Evolutionary conservation across 371 early-diverging fungal genomes (phyloP), one percentile per base, ranked within the genome.

Genomic region (Phascolomyces articulosus): DNA sequence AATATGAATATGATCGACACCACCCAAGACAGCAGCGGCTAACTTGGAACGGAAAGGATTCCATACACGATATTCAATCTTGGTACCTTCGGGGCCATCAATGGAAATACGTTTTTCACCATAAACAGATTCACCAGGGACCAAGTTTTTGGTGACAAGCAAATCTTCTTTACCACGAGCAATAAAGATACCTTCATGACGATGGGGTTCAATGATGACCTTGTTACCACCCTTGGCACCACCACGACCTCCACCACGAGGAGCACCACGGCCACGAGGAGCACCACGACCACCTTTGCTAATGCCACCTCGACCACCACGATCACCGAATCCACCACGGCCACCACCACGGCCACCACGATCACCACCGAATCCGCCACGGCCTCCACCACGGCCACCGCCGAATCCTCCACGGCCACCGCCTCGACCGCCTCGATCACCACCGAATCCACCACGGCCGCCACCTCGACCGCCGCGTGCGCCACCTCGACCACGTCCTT

Each of bases 11-110:
- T 98, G 84, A 77, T 99, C 99, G 60, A 98, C 82, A 86, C 99
- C 99, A 79, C 99, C 98, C n/a, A 99, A 88, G 62, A 99, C 94
- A 79, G 98, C 99, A 67, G 99, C 99, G 63, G 99, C 99, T 34
- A 99, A 81, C 92, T 99, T 99, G 72, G 97, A 97, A 82, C 99
- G 93, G 94, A 98, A 99, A 65, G 98, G 99, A 87, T 99, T 99
- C 99, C 99, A 99, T 60, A 98, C 97, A 72, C 99, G 91, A 87
- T 99, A 99, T 87, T 99, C 99, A 51, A 93, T 91, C 89, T 99
- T 99, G 77, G 94, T 89, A 55, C 96, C 94, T 56, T 99, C 98
- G 60, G 90, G 83, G 61, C 94, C 95, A 70, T 96, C 97, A 38
- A 98, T 94, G 23, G 94, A 86, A 71, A 99, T 95, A 74, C 99